phyloP scores from a whole-genome alignment of 352 stramenopile genomes.

The Globisporangium rhizosaccharum region DNA sequence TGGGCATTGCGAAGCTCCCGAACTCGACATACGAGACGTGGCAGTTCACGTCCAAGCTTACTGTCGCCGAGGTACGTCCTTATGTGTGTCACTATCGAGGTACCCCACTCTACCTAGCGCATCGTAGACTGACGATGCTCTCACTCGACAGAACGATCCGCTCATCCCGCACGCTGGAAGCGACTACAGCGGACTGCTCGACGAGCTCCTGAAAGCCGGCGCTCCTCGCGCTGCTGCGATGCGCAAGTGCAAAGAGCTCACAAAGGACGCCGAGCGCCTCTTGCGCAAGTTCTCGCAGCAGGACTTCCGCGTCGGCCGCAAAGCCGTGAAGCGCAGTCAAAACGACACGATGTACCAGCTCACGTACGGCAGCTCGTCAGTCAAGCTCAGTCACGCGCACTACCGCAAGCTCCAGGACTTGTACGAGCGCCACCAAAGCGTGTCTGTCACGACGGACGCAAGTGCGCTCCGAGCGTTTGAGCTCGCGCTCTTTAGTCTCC shows the following conservation, averaged over 20 bases:
- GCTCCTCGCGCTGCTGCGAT: slow-evolving; percentile 52
- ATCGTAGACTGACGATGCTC: too few relatives aligned
- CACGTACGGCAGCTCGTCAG: slow-evolving; percentile 55
- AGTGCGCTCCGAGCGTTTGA: slow-evolving; percentile 47
- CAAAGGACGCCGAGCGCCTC: slow-evolving; percentile 43
- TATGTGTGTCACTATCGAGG: not conserved
- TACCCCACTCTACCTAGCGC: too few relatives aligned
- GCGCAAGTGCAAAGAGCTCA: slow-evolving; percentile 62
- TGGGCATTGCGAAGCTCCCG: slow-evolving; percentile 72
- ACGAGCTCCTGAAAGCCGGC: slow-evolving; percentile 71
- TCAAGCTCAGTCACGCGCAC: slow-evolving; percentile 83
- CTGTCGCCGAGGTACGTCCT: slow-evolving; percentile 41
- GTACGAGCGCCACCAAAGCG: slow-evolving; percentile 49
- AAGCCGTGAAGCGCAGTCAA: slow-evolving; percentile 36
- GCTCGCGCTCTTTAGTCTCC: slow-evolving; percentile 79
- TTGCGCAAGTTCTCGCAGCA: slow-evolving; percentile 47
- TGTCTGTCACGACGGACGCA: slow-evolving; percentile 8
- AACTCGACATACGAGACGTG: slow-evolving; percentile 84
- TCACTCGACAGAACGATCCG: slow-evolving; percentile 35
- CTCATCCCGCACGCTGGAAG: slow-evolving; percentile 64
- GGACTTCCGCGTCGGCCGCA: slow-evolving; percentile 22
- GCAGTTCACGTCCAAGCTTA: slow-evolving; percentile 78
- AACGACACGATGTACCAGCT: slow-evolving; percentile 32
- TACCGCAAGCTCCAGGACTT: slow-evolving; percentile 84
- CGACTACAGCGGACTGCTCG: slow-evolving; percentile 63